Percentiles rank a stretch among this genome's conserved stretches.
These are phyloP conservation scores for Mortierella sp. DNA, from an alignment of 371 early-diverging fungal species.

Conservation along the genomic window DNA sequence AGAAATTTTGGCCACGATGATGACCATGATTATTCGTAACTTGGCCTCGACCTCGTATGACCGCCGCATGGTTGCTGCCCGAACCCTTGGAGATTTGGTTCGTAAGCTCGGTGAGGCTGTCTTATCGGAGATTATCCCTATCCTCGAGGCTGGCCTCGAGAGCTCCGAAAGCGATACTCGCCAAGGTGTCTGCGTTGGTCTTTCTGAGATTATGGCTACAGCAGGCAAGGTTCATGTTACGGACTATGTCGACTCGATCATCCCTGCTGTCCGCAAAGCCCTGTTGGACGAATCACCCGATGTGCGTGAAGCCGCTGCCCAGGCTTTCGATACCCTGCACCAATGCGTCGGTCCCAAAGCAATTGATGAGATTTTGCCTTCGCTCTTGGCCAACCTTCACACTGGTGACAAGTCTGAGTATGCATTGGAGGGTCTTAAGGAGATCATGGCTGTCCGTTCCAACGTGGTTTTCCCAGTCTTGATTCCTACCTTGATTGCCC, in stretches of 20 bases:
- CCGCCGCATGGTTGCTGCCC: slow-evolving; percentile 85
- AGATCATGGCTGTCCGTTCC: slow-evolving; percentile 95
- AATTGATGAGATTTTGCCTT: slow-evolving; percentile 93
- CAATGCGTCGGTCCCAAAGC: slow-evolving; percentile 91
- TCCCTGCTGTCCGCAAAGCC: slow-evolving; percentile 85
- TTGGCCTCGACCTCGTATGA: slow-evolving; percentile 83
- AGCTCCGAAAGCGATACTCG: slow-evolving; percentile 76
- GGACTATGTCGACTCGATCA: slow-evolving; percentile 87
- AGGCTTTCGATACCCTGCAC: slow-evolving; percentile 94
- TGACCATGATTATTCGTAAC: slow-evolving; percentile 86
- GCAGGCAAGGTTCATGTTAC: slow-evolving; percentile 85
- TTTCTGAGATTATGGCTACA: slow-evolving; percentile 91
- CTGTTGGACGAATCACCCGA: slow-evolving; percentile 81
- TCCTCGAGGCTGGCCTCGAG: slow-evolving; percentile 84
- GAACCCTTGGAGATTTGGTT: slow-evolving; percentile 95
- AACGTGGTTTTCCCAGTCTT: slow-evolving; percentile 97
- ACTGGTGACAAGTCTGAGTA: slow-evolving; percentile 76
- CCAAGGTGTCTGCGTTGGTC: slow-evolving; percentile 94
- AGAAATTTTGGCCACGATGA: slow-evolving; percentile 91
- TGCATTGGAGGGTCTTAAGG: slow-evolving; percentile 95
- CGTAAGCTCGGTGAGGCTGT: slow-evolving; percentile 94
- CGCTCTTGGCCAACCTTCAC: slow-evolving; percentile 84
- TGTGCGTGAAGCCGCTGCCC: slow-evolving; percentile 95
- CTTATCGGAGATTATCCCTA: slow-evolving; percentile 88
- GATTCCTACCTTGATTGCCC: slow-evolving; percentile 91